Percentiles rank a stretch among this genome's conserved stretches.
Evolutionary conservation across 169 alveolate species (phyloP).

Genomic region (Cytauxzoon felis): DNA sequence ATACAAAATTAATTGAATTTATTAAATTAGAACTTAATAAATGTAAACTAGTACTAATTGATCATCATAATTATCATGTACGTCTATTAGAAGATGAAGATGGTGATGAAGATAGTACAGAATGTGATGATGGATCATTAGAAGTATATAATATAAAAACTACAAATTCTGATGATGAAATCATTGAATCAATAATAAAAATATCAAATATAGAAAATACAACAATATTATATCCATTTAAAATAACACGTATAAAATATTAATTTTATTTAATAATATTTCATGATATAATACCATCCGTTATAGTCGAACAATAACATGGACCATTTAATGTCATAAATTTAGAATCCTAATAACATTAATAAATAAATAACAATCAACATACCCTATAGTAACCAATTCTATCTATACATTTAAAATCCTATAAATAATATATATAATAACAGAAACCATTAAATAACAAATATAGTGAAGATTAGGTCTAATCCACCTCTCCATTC

Average conservation of each 20-base stretch:
- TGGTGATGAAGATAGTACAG: not conserved
- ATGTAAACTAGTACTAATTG: conserved; percentile 28
- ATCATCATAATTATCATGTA: not conserved
- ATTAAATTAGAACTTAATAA: conserved; percentile 57
- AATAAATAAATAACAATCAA: not conserved
- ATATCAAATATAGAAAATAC: not conserved
- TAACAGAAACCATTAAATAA: too few relatives aligned
- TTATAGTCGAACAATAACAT: conserved; percentile 41
- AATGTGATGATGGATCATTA: not conserved
- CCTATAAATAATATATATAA: conserved; percentile 4
- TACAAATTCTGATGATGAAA: not conserved
- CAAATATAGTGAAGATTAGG: too few relatives aligned
- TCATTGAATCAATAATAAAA: not conserved
- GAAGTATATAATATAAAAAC: conserved; percentile 1
- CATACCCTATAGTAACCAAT: conserved; percentile 61
- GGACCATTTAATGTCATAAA: conserved; percentile 57
- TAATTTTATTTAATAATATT: not conserved
- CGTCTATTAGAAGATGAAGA: not conserved
- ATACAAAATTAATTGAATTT: conserved; percentile 66
- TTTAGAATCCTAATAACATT: conserved; percentile 24
- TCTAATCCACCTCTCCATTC: too few relatives aligned
- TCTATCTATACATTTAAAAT: conserved; percentile 37
- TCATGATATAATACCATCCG: conserved; percentile 53
- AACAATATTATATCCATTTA: conserved; percentile 10
- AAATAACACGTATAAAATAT: conserved; percentile 11